These are phyloP conservation scores for Sporisorium graminicola DNA, from an alignment of 1,284 basidiomycete species.

Conservation along the genomic window DNA sequence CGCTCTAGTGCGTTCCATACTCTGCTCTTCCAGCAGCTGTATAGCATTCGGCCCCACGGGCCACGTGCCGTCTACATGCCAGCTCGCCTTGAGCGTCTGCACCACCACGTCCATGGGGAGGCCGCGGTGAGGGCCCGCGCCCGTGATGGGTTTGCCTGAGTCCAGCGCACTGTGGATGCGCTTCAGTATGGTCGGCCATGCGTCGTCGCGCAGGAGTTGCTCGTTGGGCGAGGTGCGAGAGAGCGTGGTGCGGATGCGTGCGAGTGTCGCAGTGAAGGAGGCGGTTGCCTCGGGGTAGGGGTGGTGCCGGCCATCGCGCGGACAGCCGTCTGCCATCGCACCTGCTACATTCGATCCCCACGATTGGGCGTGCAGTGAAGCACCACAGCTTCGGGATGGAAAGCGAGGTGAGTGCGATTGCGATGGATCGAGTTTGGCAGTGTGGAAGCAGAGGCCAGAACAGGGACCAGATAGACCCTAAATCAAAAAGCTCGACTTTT, in stretches of 20 bases:
- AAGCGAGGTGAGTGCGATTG: background rate
- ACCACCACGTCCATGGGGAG: slow-evolving; percentile 37
- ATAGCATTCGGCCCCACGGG: slow-evolving; percentile 33
- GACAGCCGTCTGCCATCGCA: slow-evolving; percentile 20
- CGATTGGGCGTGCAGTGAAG: background rate
- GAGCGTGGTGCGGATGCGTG: slow-evolving; percentile 9
- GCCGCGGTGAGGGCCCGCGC: slow-evolving; percentile 35
- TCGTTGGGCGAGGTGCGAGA: slow-evolving; percentile 21
- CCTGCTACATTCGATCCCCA: slow-evolving; percentile 3
- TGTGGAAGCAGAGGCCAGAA: background rate
- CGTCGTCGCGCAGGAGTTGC: slow-evolving; percentile 19
- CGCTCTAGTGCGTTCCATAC: background rate
- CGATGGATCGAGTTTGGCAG: background rate
- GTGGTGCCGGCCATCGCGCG: slow-evolving; percentile 7
- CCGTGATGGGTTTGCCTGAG: slow-evolving; percentile 31
- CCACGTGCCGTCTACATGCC: slow-evolving; percentile 50
- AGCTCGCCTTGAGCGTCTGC: slow-evolving; percentile 35
- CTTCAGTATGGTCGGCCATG: slow-evolving; percentile 34
- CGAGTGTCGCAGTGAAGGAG: slow-evolving; percentile 20
- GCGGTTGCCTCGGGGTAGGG: slow-evolving; percentile 12
- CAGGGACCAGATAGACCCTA: background rate
- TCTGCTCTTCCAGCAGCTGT: slow-evolving; percentile 32
- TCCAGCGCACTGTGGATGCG: slow-evolving; percentile 34
- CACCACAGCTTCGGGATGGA: background rate
- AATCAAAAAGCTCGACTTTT: background rate